These are phyloP conservation scores for Plasmodium ovale DNA, from an alignment of 169 alveolate species.

Conservation along the genomic window DNA sequence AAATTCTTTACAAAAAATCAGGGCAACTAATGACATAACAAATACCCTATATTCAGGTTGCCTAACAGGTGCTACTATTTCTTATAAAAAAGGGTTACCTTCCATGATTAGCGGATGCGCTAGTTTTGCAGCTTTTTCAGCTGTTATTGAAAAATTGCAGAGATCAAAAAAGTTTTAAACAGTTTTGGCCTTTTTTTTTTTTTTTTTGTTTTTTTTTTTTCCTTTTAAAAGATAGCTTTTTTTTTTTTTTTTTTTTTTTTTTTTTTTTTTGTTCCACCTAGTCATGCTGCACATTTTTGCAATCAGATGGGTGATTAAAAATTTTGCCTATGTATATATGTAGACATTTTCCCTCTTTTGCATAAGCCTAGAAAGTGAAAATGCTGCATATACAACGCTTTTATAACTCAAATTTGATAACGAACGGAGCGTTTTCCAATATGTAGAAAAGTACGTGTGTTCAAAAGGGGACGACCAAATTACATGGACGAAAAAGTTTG, in stretches of 20 bases:
- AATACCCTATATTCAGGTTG: conserved; percentile 85
- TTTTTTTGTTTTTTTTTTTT: conserved; percentile 18
- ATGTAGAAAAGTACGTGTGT: too few species aligned
- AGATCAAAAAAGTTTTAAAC: conserved; percentile 39
- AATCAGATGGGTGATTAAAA: too few species aligned
- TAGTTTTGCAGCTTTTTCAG: conserved; percentile 85
- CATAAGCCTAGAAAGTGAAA: too few species aligned
- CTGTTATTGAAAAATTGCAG: conserved; percentile 77
- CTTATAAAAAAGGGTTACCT: conserved; percentile 82
- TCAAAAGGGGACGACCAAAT: too few species aligned
- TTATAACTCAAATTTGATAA: too few species aligned
- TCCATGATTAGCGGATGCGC: conserved; percentile 81
- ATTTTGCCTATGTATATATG: too few species aligned
- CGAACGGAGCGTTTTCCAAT: too few species aligned
- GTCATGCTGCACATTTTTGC: too few species aligned
- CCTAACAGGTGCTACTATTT: conserved; percentile 83
- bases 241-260: background rate
- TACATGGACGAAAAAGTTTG: too few species aligned
- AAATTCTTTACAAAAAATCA: conserved; percentile 75
- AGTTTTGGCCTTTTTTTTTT: background rate
- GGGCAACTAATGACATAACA: conserved; percentile 80
- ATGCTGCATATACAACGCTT: too few species aligned
- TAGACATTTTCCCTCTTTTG: too few species aligned
- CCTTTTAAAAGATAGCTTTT: background rate
- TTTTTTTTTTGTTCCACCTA: background rate